Evolutionary conservation across 1,284 basidiomycete species (phyloP), one percentile per base, ranked within the genome.

Genomic region (Ganoderma meredithae): DNA sequence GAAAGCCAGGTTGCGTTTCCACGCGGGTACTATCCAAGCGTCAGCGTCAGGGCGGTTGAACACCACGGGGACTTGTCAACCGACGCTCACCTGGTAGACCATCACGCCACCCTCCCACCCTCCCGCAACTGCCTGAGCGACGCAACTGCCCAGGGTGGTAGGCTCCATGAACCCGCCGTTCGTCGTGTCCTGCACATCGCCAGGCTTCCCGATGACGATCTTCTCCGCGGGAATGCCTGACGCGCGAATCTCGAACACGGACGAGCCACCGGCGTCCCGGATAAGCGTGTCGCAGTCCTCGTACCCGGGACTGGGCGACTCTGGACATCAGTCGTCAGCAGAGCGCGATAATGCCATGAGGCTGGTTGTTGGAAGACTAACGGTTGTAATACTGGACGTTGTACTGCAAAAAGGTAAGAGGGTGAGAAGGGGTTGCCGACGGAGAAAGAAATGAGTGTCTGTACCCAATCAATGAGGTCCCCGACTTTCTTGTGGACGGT

Each of bases 321-420:
- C 87, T 88, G 60, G 36, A 13, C 3, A 9, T 33, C 53, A 22
- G 5, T 13, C 47, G 25, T 36, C 17, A 52, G 47, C 9, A 41
- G 52, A 22, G 27, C 39, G n/a, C 22, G 33, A 13, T 3, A 33
- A 13, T 4, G 41, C 3, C 2, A 5, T 3, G 27, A 31, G 27
- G 3, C 27, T 43, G 40, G 31, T 60, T 6, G 10, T 15, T 1
- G 22, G n/a, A 12, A 4, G 55, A 25, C 52, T 43, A 1, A 89
- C 88, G 88, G 74, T 90, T 90, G 77, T 90, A 90, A 78, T 89
- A 90, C 83, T 85, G 83, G 41, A 85, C 73, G 66, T 85, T 85
- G 73, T 85, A 85, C 83, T 81, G 69, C 41, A 17, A 27, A 36
- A 25, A 27, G 33, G 44, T 12, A 6, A 27, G 17, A 40, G 49